phyloP scores from a whole-genome alignment of 768 basidiomycete genomes.

The Amanita molliuscula region DNA sequence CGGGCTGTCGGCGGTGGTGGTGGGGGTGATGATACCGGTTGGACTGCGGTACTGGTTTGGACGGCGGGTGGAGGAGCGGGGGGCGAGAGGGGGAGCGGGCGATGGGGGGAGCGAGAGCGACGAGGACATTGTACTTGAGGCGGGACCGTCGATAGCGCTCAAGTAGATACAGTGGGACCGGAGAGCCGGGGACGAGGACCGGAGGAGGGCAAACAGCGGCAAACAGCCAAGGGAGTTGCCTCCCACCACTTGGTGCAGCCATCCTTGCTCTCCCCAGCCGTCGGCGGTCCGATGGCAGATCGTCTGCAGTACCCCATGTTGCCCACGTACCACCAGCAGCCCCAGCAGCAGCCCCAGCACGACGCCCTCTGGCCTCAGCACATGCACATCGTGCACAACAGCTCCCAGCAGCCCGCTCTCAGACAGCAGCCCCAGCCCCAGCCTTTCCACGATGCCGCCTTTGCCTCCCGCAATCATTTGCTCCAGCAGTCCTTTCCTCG shows the following conservation, averaged over 20 bases:
- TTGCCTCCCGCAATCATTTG: slow-evolving; percentile 20
- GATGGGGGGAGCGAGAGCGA: not conserved
- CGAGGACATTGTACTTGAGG: not conserved
- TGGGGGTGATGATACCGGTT: slow-evolving; percentile 91
- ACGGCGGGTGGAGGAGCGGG: slow-evolving; percentile 29
- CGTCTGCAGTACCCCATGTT: slow-evolving; percentile 48
- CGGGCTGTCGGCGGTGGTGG: slow-evolving; percentile 71
- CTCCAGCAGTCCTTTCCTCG: too few relatives aligned
- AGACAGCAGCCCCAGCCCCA: slow-evolving; percentile 28
- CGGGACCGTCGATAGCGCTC: not conserved
- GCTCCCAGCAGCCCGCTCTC: slow-evolving; percentile 46
- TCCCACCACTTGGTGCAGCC: slow-evolving; percentile 41
- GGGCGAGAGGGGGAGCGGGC: slow-evolving; percentile 18
- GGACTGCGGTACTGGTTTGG: slow-evolving; percentile 75
- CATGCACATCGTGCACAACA: too few relatives aligned
- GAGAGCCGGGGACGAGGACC: slow-evolving; percentile 2
- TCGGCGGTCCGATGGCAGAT: slow-evolving; percentile 43
- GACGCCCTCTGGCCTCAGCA: slow-evolving; percentile 37
- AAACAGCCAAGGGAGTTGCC: slow-evolving; percentile 42
- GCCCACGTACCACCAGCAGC: slow-evolving; percentile 34
- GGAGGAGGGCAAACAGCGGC: slow-evolving; percentile 25
- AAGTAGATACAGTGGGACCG: slow-evolving; percentile 1
- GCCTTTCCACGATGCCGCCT: slow-evolving; percentile 18
- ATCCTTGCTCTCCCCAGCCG: slow-evolving; percentile 15
- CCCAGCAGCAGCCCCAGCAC: slow-evolving; percentile 27